Base-by-base conservation (phyloP, 2,329 filamentous ascomycete species). In the Aspergillus amoenus region DNA sequence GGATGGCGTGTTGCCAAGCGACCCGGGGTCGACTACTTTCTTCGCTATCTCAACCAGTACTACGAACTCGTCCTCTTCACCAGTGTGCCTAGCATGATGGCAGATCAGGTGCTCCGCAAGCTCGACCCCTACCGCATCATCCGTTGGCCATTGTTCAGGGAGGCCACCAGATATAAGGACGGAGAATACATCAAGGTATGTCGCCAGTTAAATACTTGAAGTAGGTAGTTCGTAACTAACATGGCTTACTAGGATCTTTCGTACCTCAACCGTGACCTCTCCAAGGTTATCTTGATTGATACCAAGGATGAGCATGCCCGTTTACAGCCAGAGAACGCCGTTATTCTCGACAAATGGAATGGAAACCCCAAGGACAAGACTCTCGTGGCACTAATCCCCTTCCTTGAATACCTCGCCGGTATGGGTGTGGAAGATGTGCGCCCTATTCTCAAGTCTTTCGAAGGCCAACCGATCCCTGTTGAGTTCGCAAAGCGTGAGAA, bases 21-120 rank as follows among this genome's bases (percentile, higher is more conserved):
- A 49, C 94, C 94, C 37, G 94, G 94, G 45, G 85, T 95, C 60
- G 94, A 99, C 78, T 99, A 99, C 79, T 99, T 99, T 79, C 79
- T 99, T 62, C 90, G 91, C 70, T 99, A 99, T 75, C 84, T 99
- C 48, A 93, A 90, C 76, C 93, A 97, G 75, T 97, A 99, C 82
- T 99, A 97, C 72, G 94, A 99, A 76, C 82, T 99, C 54, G 94
- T 97, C 52, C 86, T 99, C 63, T 99, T 97, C 79, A 99, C 94
- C 32, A 90, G 85, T 40, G 88, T 94, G 46, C 92, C 93, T 0
- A 91, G 87, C 69, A 87, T 86, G 69, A 89, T 91, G 71, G 93
- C 88, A 27, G 92, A 97, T 66, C 91, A 91, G 22, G 84, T 99
- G 51, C 85, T 97, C 64, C 87, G 91, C 69, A 99, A 99, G 77